phyloP scores from a whole-genome alignment of 1,284 basidiomycete species.

The Schizopora paradoxa region DNA sequence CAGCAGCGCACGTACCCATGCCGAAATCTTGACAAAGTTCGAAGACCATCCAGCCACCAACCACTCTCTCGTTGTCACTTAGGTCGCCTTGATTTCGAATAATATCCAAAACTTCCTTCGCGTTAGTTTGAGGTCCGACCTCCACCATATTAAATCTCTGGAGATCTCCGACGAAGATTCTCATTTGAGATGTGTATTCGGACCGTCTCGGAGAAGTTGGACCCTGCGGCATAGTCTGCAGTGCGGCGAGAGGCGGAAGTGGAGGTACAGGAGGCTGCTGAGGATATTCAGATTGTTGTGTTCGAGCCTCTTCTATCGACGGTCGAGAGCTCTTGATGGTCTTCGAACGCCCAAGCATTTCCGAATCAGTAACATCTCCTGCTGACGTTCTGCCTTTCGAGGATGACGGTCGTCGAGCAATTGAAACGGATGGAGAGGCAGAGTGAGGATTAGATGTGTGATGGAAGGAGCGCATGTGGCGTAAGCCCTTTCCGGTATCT shows the following conservation, averaged over 20 bases:
- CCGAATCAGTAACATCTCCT: neutral
- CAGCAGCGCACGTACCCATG: slow-evolving; percentile 54
- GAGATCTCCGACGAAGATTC: slow-evolving; percentile 68
- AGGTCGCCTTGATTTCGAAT: slow-evolving; percentile 59
- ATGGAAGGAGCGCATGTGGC: slow-evolving; percentile 56
- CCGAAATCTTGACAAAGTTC: slow-evolving; percentile 80
- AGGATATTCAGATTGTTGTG: neutral
- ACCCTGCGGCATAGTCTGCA: slow-evolving; percentile 24
- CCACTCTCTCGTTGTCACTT: slow-evolving; percentile 44
- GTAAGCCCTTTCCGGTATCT: slow-evolving; percentile 36
- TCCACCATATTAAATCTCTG: slow-evolving; percentile 70
- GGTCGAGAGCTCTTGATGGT: slow-evolving; percentile 8
- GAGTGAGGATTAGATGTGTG: slow-evolving; percentile 30
- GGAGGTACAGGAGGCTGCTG: slow-evolving; percentile 12
- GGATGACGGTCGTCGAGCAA: slow-evolving; percentile 23
- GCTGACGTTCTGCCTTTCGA: slow-evolving; percentile 7
- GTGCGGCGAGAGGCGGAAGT: slow-evolving; percentile 2
- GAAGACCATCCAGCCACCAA: slow-evolving; percentile 71
- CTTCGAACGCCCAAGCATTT: slow-evolving; percentile 5
- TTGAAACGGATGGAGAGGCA: slow-evolving; percentile 27
- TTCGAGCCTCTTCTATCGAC: slow-evolving; percentile 10
- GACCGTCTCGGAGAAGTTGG: slow-evolving; percentile 19
- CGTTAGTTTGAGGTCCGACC: slow-evolving; percentile 53
- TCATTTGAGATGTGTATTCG: slow-evolving; percentile 45
- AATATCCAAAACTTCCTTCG: slow-evolving; percentile 58